Percentiles rank a stretch among this genome's conserved stretches.
phyloP scores from a whole-genome alignment of 352 stramenopile genomes.

The Phytophthora cactorum region DNA sequence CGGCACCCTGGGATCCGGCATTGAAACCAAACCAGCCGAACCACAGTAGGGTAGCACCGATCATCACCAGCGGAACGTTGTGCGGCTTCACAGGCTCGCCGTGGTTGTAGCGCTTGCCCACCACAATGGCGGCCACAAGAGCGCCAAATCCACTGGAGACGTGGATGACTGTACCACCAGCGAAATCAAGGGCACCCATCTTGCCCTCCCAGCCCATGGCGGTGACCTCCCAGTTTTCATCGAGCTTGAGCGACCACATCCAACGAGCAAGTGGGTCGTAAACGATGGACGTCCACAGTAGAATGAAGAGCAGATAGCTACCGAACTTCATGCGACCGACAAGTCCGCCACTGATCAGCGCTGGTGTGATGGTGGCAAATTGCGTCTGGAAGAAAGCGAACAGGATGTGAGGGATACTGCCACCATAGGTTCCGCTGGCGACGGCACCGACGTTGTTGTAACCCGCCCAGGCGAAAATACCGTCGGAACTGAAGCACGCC shows the following conservation, averaged over 20 bases:
- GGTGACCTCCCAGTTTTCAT: conserved; percentile 49
- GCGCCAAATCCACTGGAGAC: conserved; percentile 80
- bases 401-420: conserved; percentile 68
- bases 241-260: conserved; percentile 82
- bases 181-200: conserved; percentile 80
- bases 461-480: conserved; percentile 64
- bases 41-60: conserved; percentile 79
- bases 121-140: conserved; percentile 67
- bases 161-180: conserved; percentile 85
- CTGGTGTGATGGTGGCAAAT: conserved; percentile 84
- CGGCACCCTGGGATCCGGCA: conserved; percentile 59
- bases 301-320: conserved; percentile 74
- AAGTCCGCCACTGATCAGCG: conserved; percentile 76
- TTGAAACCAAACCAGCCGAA: conserved; percentile 90
- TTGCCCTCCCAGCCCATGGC: conserved; percentile 68
- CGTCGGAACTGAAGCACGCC: conserved; percentile 67
- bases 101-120: conserved; percentile 81
- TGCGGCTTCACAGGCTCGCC: conserved; percentile 73
- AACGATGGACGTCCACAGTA: conserved; percentile 83
- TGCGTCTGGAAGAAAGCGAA: conserved; percentile 87
- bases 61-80: conserved; percentile 87
- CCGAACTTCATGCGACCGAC: conserved; percentile 88
- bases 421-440: conserved; percentile 58
- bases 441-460: conserved; percentile 69
- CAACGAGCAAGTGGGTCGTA: conserved; percentile 87